These are phyloP conservation scores for Penicillium flavigenum DNA, from an alignment of 495 filamentous ascomycete genomes.

Conservation along the genomic window DNA sequence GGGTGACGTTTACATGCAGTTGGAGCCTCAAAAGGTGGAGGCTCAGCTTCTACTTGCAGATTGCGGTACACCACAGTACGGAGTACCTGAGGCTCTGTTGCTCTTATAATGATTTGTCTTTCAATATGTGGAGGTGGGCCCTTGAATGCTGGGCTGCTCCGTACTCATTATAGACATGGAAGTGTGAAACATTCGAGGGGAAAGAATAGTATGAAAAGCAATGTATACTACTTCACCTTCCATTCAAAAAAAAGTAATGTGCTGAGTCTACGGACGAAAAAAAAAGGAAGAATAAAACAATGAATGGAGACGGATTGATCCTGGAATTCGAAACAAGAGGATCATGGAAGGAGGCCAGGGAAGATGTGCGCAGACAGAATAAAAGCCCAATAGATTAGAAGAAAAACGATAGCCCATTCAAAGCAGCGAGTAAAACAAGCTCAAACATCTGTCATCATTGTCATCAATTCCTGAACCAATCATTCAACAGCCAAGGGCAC, in stretches of 20 bases:
- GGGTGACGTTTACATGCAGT: not conserved
- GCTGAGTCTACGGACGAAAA: constrained; percentile 1
- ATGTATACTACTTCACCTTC: not conserved
- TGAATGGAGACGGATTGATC: not conserved
- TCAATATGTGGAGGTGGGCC: not conserved
- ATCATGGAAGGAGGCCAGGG: not conserved
- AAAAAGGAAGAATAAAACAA: not conserved
- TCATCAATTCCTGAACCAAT: constrained; percentile 10
- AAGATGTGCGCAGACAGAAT: constrained; percentile 1
- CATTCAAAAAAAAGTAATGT: not conserved
- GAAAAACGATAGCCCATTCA: constrained; percentile 20
- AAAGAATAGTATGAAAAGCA: not conserved
- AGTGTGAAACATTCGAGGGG: not conserved
- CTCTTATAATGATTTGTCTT: not conserved
- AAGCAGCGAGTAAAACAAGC: constrained; percentile 18
- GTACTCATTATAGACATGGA: too few relatives aligned
- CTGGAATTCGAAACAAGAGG: constrained; percentile 1
- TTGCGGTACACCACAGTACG: not conserved
- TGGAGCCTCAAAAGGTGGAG: not conserved
- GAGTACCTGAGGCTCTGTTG: constrained; percentile 4
- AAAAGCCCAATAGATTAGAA: constrained; percentile 10
- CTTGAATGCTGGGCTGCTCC: not conserved
- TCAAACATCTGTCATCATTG: constrained; percentile 22
- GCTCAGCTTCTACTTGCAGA: not conserved
- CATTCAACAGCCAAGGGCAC: not conserved